Percentiles rank a stretch among this genome's conserved stretches.
These are phyloP conservation scores for Penicillium hesseltinei DNA, from an alignment of 2,329 filamentous ascomycete species.

Conservation along the genomic window DNA sequence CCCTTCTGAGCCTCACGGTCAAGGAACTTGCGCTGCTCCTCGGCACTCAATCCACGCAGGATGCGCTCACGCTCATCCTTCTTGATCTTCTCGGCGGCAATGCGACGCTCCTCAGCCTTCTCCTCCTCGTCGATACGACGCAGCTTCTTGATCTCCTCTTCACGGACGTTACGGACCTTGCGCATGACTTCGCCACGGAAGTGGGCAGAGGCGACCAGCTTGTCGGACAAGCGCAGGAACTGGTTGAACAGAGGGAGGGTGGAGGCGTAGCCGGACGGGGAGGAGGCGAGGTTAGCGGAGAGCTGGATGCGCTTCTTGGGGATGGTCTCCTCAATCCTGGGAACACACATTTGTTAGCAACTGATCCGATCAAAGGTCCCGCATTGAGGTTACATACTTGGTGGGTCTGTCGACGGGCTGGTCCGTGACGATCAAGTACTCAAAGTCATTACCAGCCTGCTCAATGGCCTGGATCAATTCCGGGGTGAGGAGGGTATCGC, in stretches of 20 bases:
- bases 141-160: slow-evolving; percentile 76
- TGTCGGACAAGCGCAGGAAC: slow-evolving; percentile 82
- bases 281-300: slow-evolving; percentile 66
- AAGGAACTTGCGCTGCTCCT: slow-evolving; percentile 81
- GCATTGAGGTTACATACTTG: slow-evolving; percentile 60
- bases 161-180: slow-evolving; percentile 77
- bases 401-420: slow-evolving; percentile 83
- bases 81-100: slow-evolving; percentile 59
- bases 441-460: slow-evolving; percentile 73
- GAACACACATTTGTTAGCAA: slow-evolving; percentile 8
- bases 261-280: slow-evolving; percentile 57
- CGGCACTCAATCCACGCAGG: slow-evolving; percentile 71
- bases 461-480: slow-evolving; percentile 79
- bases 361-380: background rate
- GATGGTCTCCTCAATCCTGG: slow-evolving; percentile 74
- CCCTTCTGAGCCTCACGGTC: slow-evolving; percentile 79
- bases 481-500: slow-evolving; percentile 79
- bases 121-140: slow-evolving; percentile 73
- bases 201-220: slow-evolving; percentile 70
- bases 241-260: slow-evolving; percentile 75
- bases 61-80: slow-evolving; percentile 88
- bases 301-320: slow-evolving; percentile 86
- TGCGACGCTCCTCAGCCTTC: slow-evolving; percentile 60
- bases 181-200: slow-evolving; percentile 89
- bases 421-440: slow-evolving; percentile 86